Base-by-base conservation (phyloP, 805 yeast species). In the Brettanomyces bruxellensis region DNA sequence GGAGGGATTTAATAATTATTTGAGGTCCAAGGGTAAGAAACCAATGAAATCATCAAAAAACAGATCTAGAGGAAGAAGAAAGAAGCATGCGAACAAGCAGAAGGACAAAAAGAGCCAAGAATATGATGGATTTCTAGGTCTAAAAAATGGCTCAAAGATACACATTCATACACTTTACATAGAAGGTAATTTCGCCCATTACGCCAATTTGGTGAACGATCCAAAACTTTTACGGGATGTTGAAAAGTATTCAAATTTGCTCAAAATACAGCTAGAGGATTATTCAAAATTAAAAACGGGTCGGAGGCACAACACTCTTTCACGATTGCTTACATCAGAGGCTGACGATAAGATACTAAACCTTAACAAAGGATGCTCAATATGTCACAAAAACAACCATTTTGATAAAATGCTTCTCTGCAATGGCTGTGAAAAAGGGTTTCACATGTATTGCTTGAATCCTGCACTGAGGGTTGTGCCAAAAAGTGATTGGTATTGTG, bases 401-500 rank as follows among this genome's bases (percentile, higher is more conserved):
- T 79, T 81, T 0, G 62, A 66, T 2, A 62, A 67, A 30, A 76
- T 79, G 3, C 60, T 83, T 23, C 57, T 78, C 5, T 90, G 96
- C 61, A 86, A 81, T 54, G 83, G 83, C 36, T 90, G 96, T 58
- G 79, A 83, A 48, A 73, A 72, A 44, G 73, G 77, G 1, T 87
- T 68, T 61, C 96, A 90, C 61, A 69, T 71, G 64, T 64, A 67
- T 37, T 88, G 95, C 58, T 65, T 88, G n/a, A 64, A 63, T 12
- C 83, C 83, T 3, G 79, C 79, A 1, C 53, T 83, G 24, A 57
- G 62, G 1, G 55, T 56, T 3, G 65, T 81, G 2, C 89, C 90
- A 0, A 58, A 68, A 25, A 76, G 76, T 9, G 74, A 70, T 14
- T 90, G 96, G 95, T 82, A 73, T 57, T 90, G 98, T 61, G 83